Percentiles rank a stretch among this genome's conserved stretches.
Evolutionary conservation across 2,329 filamentous ascomycete species (phyloP).

Genomic region (Myriangium duriaei): DNA sequence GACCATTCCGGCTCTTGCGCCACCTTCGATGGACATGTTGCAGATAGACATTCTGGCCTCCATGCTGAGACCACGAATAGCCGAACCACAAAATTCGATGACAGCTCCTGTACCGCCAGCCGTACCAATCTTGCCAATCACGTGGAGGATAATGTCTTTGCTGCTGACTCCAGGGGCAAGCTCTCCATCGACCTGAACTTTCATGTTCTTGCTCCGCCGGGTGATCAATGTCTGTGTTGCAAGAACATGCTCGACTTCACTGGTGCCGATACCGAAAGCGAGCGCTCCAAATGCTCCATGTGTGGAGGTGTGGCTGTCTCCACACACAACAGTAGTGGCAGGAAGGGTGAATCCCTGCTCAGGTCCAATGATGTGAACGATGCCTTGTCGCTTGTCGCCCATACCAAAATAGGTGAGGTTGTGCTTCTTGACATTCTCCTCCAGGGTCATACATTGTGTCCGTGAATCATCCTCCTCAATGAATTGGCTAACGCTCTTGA

Average conservation of each 20-base stretch:
- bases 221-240: conserved; percentile 93
- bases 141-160: conserved; percentile 88
- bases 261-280: conserved; percentile 94
- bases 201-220: conserved; percentile 96
- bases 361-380: conserved; percentile 95
- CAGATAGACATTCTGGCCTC: conserved; percentile 98
- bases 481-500: conserved; percentile 88
- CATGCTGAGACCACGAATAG: conserved; percentile 77
- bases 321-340: conserved; percentile 91
- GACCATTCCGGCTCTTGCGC: conserved; percentile 91
- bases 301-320: conserved; percentile 95
- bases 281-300: conserved; percentile 93
- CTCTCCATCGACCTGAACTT: conserved; percentile 85
- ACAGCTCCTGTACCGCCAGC: conserved; percentile 89
- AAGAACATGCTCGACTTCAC: conserved; percentile 95
- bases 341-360: conserved; percentile 98
- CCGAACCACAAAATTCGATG: conserved; percentile 94
- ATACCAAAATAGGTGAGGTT: conserved; percentile 95
- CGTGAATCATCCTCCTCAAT: conserved; percentile 91
- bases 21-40: conserved; percentile 98
- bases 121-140: conserved; percentile 87
- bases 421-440: conserved; percentile 95
- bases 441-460: conserved; percentile 86
- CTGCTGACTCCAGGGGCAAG: conserved; percentile 84
- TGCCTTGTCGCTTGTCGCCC: conserved; percentile 90